Conservation (phyloP, 2,329 filamentous ascomycete species). For the Cytospora leucostoma region DNA sequence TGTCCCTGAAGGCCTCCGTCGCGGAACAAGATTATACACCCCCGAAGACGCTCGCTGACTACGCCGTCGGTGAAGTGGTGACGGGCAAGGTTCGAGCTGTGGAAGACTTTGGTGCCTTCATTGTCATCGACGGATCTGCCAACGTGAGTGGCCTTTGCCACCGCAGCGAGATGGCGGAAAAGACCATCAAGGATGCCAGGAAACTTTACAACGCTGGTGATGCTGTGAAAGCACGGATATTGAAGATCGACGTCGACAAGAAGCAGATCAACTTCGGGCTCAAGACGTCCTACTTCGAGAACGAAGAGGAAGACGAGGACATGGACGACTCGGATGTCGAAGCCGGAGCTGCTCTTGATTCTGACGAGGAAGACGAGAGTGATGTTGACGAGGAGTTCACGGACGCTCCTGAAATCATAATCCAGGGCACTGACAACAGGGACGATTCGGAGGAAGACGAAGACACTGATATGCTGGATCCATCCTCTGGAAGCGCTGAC, state of each 20-base stretch:
- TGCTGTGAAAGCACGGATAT: conserved; percentile 85
- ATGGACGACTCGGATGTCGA: conserved; percentile 47
- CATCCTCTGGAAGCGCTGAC: conserved; percentile 40
- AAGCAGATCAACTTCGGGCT: conserved; percentile 85
- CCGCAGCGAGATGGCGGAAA: conserved; percentile 86
- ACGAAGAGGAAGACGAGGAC: conserved; percentile 54
- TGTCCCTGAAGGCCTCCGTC: conserved; percentile 84
- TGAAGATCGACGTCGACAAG: conserved; percentile 74
- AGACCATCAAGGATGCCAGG: conserved; percentile 76
- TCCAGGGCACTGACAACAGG: conserved; percentile 46
- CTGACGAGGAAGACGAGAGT: conserved; percentile 46
- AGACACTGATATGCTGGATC: conserved; percentile 48
- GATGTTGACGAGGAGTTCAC: conserved; percentile 54
- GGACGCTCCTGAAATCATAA: conserved; percentile 45
- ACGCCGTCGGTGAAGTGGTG: conserved; percentile 77
- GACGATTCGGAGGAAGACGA: conserved; percentile 38
- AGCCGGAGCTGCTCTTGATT: conserved; percentile 45
- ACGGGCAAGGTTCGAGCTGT: conserved; percentile 92
- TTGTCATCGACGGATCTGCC: conserved; percentile 81
- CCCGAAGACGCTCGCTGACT: conserved; percentile 71
- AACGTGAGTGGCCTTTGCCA: conserved; percentile 95
- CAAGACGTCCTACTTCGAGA: conserved; percentile 87
- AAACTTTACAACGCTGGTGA: conserved; percentile 91
- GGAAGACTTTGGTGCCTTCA: conserved; percentile 92
- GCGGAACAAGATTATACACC: conserved; percentile 78